phyloP scores from a whole-genome alignment of 345 rosid genomes.

The Adansonia digitata region DNA sequence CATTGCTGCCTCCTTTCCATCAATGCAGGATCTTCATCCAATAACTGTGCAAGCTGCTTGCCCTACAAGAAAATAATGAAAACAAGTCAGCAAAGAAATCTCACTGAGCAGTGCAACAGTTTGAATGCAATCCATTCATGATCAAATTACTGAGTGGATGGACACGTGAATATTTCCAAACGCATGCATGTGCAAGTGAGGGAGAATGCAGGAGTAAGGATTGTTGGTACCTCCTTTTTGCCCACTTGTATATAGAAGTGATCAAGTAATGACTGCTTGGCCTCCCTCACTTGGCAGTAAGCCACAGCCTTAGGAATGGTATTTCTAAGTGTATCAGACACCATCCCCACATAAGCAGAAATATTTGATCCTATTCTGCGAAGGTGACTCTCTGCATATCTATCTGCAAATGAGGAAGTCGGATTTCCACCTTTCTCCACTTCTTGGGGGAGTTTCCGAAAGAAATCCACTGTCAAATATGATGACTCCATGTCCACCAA shows the following conservation, averaged over 20 bases:
- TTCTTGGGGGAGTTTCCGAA: conserved; percentile 75
- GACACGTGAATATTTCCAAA: background rate
- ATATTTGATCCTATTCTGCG: conserved; percentile 74
- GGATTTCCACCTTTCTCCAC: conserved; percentile 45
- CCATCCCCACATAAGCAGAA: conserved; percentile 70
- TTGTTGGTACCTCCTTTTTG: conserved; percentile 51
- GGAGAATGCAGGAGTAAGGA: background rate
- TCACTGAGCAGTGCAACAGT: background rate
- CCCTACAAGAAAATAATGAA: conserved; percentile 26
- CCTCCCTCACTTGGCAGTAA: conserved; percentile 78
- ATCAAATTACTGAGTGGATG: background rate
- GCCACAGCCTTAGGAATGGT: conserved; percentile 75
- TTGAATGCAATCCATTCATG: background rate
- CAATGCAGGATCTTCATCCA: conserved; percentile 74
- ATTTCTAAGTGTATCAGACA: conserved; percentile 60
- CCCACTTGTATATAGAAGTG: conserved; percentile 70
- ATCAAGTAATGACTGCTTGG: conserved; percentile 60
- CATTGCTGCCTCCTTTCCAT: conserved; percentile 66
- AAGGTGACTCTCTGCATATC: conserved; percentile 63
- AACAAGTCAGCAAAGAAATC: background rate
- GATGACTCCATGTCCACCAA: conserved; percentile 84
- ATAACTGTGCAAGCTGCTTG: conserved; percentile 47
- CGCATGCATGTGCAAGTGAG: background rate
- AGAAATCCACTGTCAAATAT: conserved; percentile 75
- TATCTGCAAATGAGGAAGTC: conserved; percentile 33